Base-by-base conservation (phyloP, 345 rosid species). In the Arabidopsis arenosa region DNA sequence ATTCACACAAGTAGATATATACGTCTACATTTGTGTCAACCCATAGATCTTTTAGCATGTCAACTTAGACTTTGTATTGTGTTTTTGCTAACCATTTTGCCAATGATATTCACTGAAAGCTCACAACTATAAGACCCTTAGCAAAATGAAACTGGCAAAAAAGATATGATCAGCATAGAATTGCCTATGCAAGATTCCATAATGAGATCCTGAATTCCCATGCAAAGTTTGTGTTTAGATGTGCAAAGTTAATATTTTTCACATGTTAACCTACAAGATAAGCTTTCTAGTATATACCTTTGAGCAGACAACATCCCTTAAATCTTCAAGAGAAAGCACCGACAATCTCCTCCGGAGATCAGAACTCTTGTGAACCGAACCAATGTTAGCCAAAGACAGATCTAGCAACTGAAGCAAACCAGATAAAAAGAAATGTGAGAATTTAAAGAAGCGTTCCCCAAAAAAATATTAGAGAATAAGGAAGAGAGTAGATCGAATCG, bases 321-420 rank as follows among this genome's bases (percentile, higher is more conserved):
- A 84, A 79, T 95, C 99, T 66, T 89, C 86, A 21, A 81, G 86
- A 71, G 93, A 75, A 62, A 95, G 93, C 48, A 77, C 88, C 11
- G 96, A 86, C 86, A 95, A 79, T 79, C 87, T 90, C 86, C 86
- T 95, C 44, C 96, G 84, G 47, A 95, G 97, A 85, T 95, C 99
- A 62, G 81, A 84, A 51, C 94, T 89, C 85, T 92, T 92, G 85
- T 95, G 84, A 73, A 95, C 81, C 56, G 93, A 80, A 66, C 99
- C 96, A 61, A 90, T 80, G 75, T 95, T 95, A 73, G 93, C 86
- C 79, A 95, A 75, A 63, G 99, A 86, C 75, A 95, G 88, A 80
- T 95, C 99, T 71, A 49, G 88, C 83, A 95, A 81, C 99, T 95
- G 71, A 68, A 83, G 70, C 36, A 75, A 83, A 74, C 69, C 51